Base-by-base conservation (phyloP, 805 yeast genomes). In the Saccharomycopsis fermentans region DNA sequence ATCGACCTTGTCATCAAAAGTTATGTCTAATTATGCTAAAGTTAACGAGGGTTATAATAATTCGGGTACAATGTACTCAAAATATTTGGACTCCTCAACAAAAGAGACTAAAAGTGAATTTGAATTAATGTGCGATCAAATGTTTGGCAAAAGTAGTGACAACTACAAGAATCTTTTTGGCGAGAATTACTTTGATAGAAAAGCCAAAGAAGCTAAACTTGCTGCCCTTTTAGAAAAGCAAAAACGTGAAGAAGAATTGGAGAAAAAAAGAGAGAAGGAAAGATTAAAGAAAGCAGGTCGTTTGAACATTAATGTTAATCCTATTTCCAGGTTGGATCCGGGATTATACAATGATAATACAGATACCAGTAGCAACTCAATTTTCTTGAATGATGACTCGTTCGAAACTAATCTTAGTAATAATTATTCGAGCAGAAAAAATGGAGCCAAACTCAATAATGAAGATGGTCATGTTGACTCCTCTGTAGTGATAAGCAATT, bases 311-410 rank as follows among this genome's bases (percentile, higher is more conserved):
- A 40, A 52, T 35, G 54, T 37, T 16, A 55, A 47, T 16, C 63
- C 63, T 16, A 39, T 61, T 27, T 58, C 62, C 6, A 52, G 59
- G 36, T 39, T 61, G n/a, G 63, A 61, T 56, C 63, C 63, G 11
- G 63, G 63, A 1, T 56, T 61, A 55, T 51, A 58, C 9, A 57
- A 60, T 40, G 62, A 60, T 39, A 60, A 55, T n/a, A 54, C 55
- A 36, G 60, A 58, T 24, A 57, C 61, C 32, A 52, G 48, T 32
- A 54, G 43, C n/a, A 34, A 53, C 14, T 47, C 59, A 11, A 37
- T 35, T 16, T 34, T 37, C 14, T 24, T 24, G 14, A 40, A 40
- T 34, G 56, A 27, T 16, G 43, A 37, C 32, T 50, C 52, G 9
- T 24, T 35, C 16, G 51, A 54, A 26, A 26, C 57, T 2, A 54